phyloP scores from a whole-genome alignment of 495 filamentous ascomycete species.

The Penicillium parvum region DNA sequence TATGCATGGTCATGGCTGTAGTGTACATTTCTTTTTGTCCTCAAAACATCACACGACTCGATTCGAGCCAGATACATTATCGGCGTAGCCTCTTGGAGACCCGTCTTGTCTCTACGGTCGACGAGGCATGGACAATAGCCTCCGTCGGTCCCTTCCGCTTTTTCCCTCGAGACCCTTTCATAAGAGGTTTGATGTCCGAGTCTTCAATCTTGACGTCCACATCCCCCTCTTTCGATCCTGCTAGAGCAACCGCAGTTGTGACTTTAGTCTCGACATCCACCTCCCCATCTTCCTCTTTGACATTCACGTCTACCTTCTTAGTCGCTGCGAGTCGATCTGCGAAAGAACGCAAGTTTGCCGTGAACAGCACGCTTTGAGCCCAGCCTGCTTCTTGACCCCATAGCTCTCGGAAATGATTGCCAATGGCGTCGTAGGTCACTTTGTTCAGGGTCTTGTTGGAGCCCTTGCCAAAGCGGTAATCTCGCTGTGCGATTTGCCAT shows the following conservation, averaged over 20 bases:
- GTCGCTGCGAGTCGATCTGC: slow-evolving; percentile 56
- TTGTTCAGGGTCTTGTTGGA: slow-evolving; percentile 85
- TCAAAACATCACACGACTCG: too few species aligned
- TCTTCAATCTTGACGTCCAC: slow-evolving; percentile 25
- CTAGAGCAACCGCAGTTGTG: slow-evolving; percentile 25
- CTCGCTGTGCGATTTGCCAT: slow-evolving; percentile 94
- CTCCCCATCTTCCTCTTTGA: slow-evolving; percentile 25
- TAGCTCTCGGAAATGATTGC: slow-evolving; percentile 79
- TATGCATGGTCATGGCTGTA: neutral
- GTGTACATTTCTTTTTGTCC: neutral
- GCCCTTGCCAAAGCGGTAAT: slow-evolving; percentile 86
- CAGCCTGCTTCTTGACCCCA: slow-evolving; percentile 96
- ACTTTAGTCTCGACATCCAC: slow-evolving; percentile 27
- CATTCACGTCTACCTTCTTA: slow-evolving; percentile 36
- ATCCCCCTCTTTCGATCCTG: slow-evolving; percentile 22
- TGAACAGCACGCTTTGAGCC: slow-evolving; percentile 96
- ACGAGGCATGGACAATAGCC: slow-evolving; percentile 20
- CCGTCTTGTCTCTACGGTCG: slow-evolving; percentile 33
- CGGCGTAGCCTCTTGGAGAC: slow-evolving; percentile 36
- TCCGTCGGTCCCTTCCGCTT: slow-evolving; percentile 19
- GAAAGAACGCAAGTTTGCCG: slow-evolving; percentile 86
- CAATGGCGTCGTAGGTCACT: slow-evolving; percentile 82
- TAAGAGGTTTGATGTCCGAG: slow-evolving; percentile 10
- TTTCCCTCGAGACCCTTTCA: slow-evolving; percentile 10
- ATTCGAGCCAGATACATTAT: neutral